phyloP scores from a whole-genome alignment of 345 rosid genomes.

The Odontarrhena argentea region DNA sequence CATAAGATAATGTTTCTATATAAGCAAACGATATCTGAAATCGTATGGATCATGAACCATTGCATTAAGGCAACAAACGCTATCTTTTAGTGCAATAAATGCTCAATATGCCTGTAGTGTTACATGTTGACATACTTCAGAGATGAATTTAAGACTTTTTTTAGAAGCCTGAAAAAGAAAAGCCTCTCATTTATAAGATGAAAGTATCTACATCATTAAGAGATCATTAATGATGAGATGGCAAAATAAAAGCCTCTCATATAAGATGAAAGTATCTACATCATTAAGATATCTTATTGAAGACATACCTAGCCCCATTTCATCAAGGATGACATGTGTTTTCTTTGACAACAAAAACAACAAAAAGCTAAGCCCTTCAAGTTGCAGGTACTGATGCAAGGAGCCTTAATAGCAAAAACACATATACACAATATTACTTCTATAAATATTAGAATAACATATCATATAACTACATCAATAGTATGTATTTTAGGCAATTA shows the following conservation, averaged over 20 bases:
- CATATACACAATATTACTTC: conserved; percentile 14
- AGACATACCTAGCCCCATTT: conserved; percentile 87
- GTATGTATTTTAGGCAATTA: background rate
- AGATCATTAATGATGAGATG: no score
- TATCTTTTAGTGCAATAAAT: no score
- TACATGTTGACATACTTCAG: no score
- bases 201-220: no score
- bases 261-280: background rate
- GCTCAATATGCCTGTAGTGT: no score
- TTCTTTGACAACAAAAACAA: conserved; percentile 79
- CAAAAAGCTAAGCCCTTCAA: conserved; percentile 86
- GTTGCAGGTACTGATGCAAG: conserved; percentile 72
- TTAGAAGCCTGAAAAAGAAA: no score
- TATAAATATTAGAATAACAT: conserved; percentile 1
- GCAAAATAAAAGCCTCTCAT: background rate
- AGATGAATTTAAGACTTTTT: no score
- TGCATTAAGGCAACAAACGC: no score
- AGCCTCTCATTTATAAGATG: no score
- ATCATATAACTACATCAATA: conserved; percentile 19
- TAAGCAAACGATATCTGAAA: no score
- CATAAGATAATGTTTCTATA: no score
- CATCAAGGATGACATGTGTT: conserved; percentile 93
- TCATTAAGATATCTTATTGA: conserved; percentile 17
- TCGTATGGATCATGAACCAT: no score
- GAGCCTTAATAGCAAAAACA: conserved; percentile 55